Base-by-base conservation (phyloP, 495 filamentous ascomycete species). In the Xylaria palmicola region DNA sequence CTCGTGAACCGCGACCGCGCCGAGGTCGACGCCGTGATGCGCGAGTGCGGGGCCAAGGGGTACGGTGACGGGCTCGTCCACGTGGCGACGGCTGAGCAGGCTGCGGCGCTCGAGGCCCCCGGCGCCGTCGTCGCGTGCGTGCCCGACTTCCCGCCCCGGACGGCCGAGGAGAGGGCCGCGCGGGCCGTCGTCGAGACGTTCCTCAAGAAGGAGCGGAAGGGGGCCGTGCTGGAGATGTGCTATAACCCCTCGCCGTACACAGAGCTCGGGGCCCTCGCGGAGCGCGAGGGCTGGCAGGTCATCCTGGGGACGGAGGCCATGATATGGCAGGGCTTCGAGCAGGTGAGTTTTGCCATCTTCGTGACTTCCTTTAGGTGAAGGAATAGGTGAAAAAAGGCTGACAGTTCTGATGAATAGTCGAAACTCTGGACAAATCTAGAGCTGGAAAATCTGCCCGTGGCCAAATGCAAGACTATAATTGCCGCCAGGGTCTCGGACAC, bases 141-240 rank as follows among this genome's bases (percentile, higher is more conserved):
- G 20, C 89, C 89, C 0, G 87, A 92, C 68, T 88, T 88, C 63
- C 76, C 81, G 29, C 89, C 89, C 5, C 77, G 78, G 69, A 85
- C 82, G 0, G 71, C 78, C 15, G 79, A 77, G 45, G 89, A 92
- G 77, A 76, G 79, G 45, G 64, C 71, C 27, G 77, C 83, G 45
- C 75, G 88, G 13, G 68, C 70, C 12, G 79, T 88, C 13, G 73
- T 83, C n/a, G 76, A 86, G 72, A 74, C 76, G 13, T 78, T 90
- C 66, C 66, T 88, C 44, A 32, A 67, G 52, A 72, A 75, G 74
- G 71, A 77, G 53, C 32, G 57, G 10, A 86, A 88, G 76, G 88
- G 88, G 9, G 83, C 83, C 7, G 85, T 92, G 37, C 71, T 90
- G 62, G 89, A 92, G 74, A 91, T 92, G 88, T 90, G 88, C 76